phyloP scores from a whole-genome alignment of 2,329 filamentous ascomycete species.

The Botryosphaeria agaves region DNA sequence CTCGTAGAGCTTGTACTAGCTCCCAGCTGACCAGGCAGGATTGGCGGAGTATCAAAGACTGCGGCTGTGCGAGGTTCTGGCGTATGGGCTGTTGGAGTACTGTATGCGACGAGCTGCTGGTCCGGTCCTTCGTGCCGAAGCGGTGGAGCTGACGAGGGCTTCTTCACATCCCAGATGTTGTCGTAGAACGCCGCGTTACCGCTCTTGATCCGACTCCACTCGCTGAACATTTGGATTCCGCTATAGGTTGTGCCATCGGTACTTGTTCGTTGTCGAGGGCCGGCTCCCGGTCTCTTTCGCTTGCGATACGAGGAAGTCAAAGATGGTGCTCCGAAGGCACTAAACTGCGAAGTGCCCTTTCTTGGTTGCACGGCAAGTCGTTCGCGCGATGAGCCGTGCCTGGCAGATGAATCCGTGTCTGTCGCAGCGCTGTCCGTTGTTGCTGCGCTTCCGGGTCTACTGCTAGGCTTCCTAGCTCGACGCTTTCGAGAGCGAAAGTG shows the following conservation, averaged over 20 bases:
- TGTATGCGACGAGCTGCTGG: not conserved
- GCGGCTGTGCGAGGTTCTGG: not conserved
- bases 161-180: constrained; percentile 6
- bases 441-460: too few species aligned
- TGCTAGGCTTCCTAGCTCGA: constrained; percentile 2
- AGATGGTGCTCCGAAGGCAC: too few species aligned
- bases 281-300: constrained; percentile 7
- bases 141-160: constrained; percentile 1
- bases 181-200: constrained; percentile 16
- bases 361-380: too few species aligned
- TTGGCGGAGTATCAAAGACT: constrained; percentile 5
- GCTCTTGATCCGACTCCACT: constrained; percentile 28
- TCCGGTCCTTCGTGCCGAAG: not conserved
- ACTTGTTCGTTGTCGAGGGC: too few species aligned
- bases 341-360: too few species aligned
- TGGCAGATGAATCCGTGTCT: not conserved
- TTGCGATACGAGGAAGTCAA: constrained; percentile 4
- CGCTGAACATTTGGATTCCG: constrained; percentile 9
- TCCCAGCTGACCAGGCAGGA: constrained; percentile 6
- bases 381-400: too few species aligned
- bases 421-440: not conserved
- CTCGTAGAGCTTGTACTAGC: too few species aligned
- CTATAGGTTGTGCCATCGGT: too few species aligned
- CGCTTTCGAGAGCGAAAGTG: constrained; percentile 40
- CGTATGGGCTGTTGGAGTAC: not conserved